Evolutionary conservation across 257 asterid species (phyloP), one percentile per base, ranked within the genome.

Genomic region (Nicotiana undulata): DNA sequence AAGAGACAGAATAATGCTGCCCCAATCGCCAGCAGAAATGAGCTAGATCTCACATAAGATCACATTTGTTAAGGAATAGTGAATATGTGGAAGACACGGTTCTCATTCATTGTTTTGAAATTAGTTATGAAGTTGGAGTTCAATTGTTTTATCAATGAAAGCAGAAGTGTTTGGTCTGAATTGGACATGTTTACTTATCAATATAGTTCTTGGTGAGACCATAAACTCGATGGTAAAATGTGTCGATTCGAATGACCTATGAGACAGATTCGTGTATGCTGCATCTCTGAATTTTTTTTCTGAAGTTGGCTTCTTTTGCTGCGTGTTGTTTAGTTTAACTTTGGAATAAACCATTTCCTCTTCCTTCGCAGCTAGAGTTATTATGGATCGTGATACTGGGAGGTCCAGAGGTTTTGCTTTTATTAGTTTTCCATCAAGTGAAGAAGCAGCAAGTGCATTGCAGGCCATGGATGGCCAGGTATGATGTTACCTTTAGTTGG

Each of bases 371-470:
- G 99, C 93, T 77, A 91, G 89, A 84, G 81, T 95, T 84, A 86
- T 95, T 79, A 37, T 80, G 86, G 98, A 95, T 81, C 99, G 97
- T 58, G 97, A 85, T 9, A 83, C 92, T 81, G 99, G 99, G 72
- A 89, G 94, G 82, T 95, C 99, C 1, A 85, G 98, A 55, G 99
- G 99, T 18, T 95, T 95, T 88, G 99, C 91, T 66, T 95, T 95
- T 87, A 88, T 95, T 63, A 91, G 93, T 75, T 95, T 78, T 86
- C 76, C 93, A 26, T 89, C 97, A 22, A 44, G 85, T 64, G 99
- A 95, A 11, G 90, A 87, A 63, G 99, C 99, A 68, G 75, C 92
- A 76, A 87, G 86, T 87, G 99, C 97, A 83, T 90, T 95, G 75
- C 93, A 90, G 89, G 92, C 94, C 82, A 83, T 85, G 67, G 97